Evolutionary conservation across 2,329 filamentous ascomycete species (phyloP), one percentile per base, ranked within the genome.

Genomic region (Claviceps quebecensis): DNA sequence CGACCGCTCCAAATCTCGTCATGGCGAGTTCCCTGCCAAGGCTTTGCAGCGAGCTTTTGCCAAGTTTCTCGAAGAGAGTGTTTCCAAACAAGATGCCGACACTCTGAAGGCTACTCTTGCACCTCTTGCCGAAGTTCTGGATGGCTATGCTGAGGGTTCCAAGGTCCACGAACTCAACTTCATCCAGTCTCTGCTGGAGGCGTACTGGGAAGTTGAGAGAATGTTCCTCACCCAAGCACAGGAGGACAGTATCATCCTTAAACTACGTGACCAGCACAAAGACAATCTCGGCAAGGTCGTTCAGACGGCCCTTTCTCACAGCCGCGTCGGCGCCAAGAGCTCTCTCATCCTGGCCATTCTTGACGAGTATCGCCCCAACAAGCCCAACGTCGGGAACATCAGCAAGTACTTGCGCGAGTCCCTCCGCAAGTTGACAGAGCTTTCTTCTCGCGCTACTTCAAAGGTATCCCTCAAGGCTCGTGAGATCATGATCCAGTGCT

Each of bases 381-480:
- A 86, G 73, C 90, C 93, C 45, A 84, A 86, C 56, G 84, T 86
- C 54, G 88, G 88, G 61, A 94, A 93, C 62, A 82, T 97, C 52
- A 84, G 79, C 66, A 95, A 94, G 68, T 81, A 90, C 69, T 83
- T 98, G 68, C 86, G 89, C 60, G 80, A 84, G 3, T 78, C 86
- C 17, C 78, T 98, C 26, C 86, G 86, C 64, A 86, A 85, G 69
- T 76, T 98, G 58, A 90, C 93, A 0, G 93, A 98, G 66, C 80
- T 98, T 14, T 89, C 84, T 11, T 71, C 86, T 71, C 71, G 81
- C 73, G 63, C 77, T 48, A 93, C 91, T 11, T 87, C 91, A 58
- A 98, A 97, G 81, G 91, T 98, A 43, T 88, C 91, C 0, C 78
- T 98, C 58, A 98, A 98, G 77, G 91, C 93, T 45, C 86, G 93